Evolutionary conservation across 495 filamentous ascomycete genomes (phyloP), one percentile per base, ranked within the genome.

Genomic region (Amorphotheca resinae): DNA sequence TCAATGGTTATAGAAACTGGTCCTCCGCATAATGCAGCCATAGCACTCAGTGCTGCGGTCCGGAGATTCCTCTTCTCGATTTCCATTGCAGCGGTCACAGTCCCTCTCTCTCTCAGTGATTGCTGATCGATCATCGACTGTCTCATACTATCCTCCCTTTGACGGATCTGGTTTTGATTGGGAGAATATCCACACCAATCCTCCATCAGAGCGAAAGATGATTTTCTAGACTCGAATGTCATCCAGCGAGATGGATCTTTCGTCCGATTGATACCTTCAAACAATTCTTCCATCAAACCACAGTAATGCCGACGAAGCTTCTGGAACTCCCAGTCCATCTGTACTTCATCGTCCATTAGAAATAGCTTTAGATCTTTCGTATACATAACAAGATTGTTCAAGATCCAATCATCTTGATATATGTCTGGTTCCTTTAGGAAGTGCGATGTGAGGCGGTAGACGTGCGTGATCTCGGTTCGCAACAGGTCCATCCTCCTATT

Each of bases 161-260:
- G 76, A 12, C 77, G 74, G 26, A 93, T 84, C 44, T 87, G 82
- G 23, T 65, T 62, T 54, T 88, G 87, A 58, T 95, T 94, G 4
- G 91, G 86, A 0, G 91, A 93, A 59, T 91, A 93, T 0, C 93
- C 91, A 63, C 93, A 96, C 91, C 91, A 98, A 43, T 96, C 89
- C 58, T 96, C 89, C 87, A 98, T 96, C 23, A 96, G 62, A 4
- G 88, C 79, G 56, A 96, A 98, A 4, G 87, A 77, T 8, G 91
- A 95, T 54, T 94, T 88, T 18, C 91, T 69, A 0, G 87, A 82
- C 57, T 95, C 91, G 49, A 98, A 98, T 0, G 93, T 84, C 68
- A 98, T 88, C 85, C 87, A 96, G 16, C 84, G 73, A 1, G 82
- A 78, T 3, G 87, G 80, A 50, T 95, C 84, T 48, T 77, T 79